Base-by-base conservation (phyloP, 1,284 basidiomycete genomes). In the Ustilago xerochloae region DNA sequence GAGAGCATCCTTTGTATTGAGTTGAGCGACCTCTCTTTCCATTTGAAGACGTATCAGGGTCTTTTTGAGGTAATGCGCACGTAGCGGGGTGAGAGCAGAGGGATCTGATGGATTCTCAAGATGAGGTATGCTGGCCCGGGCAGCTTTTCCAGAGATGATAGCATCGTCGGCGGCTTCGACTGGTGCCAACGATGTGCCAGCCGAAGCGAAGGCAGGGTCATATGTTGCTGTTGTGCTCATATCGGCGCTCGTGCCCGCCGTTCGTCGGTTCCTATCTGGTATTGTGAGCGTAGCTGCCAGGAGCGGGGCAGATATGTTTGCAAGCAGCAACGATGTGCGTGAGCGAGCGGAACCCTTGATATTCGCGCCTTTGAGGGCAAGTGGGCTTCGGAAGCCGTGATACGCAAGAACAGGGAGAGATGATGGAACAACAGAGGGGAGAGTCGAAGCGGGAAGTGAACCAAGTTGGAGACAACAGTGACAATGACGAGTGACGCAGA, bases 11-110 rank as follows among this genome's bases (percentile, higher is more conserved):
- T 67, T 72, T 38, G 72, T 71, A 49, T 51, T 75, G 47, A 82
- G 71, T 47, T 68, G 49, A 18, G 57, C 45, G 8, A 83, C 63
- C 48, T 84, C 82, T 9, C 41, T 53, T 32, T 98, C 95, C 35
- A 87, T 86, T 84, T 97, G 91, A 43, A 97, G 89, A 74, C 91
- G 90, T 46, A 98, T 89, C 56, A 97, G 90, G n/a, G 91, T 89
- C 85, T 96, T 95, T 87, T 97, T 97, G 83, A 97, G 91, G 85
- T 97, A 97, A 83, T 97, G 94, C 1, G 93, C 93, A 38, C 93
- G 90, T 29, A 94, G 86, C 5, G 94, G 92, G 0, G 92, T 93
- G 48, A 96, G 87, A n/a, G 61, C 56, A 8, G 65, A 48, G 6
- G 73, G 73, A 33, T 79, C 56, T 7, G 36, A 12, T 6, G 62